phyloP scores from a whole-genome alignment of 2,329 filamentous ascomycete species.

The Knoxdaviesia proteae region DNA sequence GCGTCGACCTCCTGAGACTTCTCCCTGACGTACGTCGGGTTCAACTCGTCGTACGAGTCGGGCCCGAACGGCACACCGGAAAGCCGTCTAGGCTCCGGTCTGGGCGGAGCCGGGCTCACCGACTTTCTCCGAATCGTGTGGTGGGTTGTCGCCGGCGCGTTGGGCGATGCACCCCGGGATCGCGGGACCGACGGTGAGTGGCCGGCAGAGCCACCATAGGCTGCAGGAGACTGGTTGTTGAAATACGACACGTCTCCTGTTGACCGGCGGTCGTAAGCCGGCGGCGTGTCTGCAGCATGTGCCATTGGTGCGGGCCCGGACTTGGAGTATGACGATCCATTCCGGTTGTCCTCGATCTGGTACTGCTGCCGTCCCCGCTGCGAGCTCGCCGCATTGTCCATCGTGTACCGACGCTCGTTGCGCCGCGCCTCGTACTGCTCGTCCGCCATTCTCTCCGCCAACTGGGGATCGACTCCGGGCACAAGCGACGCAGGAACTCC shows the following conservation, averaged over 20 bases:
- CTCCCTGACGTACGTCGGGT: conserved; percentile 29
- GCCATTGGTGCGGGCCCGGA: background rate
- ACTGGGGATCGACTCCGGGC: conserved; percentile 34
- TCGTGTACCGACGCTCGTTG: conserved; percentile 20
- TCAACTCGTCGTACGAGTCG: conserved; percentile 55
- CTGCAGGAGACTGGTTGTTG: too few relatives aligned
- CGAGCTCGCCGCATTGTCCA: background rate
- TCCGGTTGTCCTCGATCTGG: conserved; percentile 3
- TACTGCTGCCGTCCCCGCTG: conserved; percentile 5
- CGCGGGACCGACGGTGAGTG: too few relatives aligned
- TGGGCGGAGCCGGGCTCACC: conserved; percentile 46
- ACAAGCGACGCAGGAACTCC: conserved; percentile 35
- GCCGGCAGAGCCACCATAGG: too few relatives aligned
- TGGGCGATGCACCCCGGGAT: conserved; percentile 17
- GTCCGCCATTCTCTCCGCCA: conserved; percentile 35
- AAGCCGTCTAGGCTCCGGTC: conserved; percentile 23
- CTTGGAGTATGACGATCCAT: background rate
- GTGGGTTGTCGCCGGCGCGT: conserved; percentile 16
- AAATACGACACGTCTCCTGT: conserved; percentile 18
- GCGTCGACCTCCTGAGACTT: conserved; percentile 12
- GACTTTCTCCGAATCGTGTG: conserved; percentile 49
- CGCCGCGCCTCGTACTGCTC: conserved; percentile 34
- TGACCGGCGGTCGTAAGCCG: conserved; percentile 21
- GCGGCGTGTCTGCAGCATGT: conserved; percentile 10
- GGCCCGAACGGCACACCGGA: conserved; percentile 52